Percentiles rank a stretch among this genome's conserved stretches.
Evolutionary conservation across 1,284 basidiomycete species (phyloP).

Genomic region (Pascua guehoae): DNA sequence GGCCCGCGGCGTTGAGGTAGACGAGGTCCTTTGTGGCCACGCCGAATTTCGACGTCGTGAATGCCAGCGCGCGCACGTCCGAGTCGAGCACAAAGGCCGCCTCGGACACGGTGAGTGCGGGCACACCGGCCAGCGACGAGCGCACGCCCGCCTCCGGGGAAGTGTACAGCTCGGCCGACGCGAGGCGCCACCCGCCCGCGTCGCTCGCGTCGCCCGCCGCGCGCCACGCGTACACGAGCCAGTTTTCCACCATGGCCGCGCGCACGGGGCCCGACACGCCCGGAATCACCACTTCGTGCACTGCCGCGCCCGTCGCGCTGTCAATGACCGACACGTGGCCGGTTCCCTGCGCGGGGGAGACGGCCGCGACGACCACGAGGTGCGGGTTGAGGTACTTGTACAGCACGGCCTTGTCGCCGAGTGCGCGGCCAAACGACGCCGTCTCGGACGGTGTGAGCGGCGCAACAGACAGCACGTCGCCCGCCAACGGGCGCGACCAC

Average conservation of each 20-base stretch:
- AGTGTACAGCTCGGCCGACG: conserved; percentile 75
- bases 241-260: conserved; percentile 78
- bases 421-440: conserved; percentile 75
- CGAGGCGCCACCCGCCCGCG: conserved; percentile 65
- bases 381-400: conserved; percentile 94
- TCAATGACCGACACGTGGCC: conserved; percentile 73
- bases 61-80: conserved; percentile 64
- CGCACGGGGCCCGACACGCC: conserved; percentile 53
- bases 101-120: conserved; percentile 59
- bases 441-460: conserved; percentile 53
- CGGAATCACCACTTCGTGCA: conserved; percentile 59
- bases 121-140: conserved; percentile 61
- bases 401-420: conserved; percentile 79
- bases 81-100: conserved; percentile 70
- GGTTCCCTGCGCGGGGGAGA: conserved; percentile 36
- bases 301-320: conserved; percentile 66
- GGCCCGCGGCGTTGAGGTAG: conserved; percentile 69
- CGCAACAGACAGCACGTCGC: conserved; percentile 47
- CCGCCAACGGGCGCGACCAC: conserved; percentile 66
- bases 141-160: conserved; percentile 63
- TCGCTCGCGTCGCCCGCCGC: conserved; percentile 18
- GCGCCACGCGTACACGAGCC: conserved; percentile 76
- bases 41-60: conserved; percentile 80
- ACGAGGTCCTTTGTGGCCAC: conserved; percentile 83
- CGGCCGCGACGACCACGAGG: conserved; percentile 64